These are phyloP conservation scores for Fulvia fulva DNA, from an alignment of 2,329 filamentous ascomycete genomes.

Conservation along the genomic window DNA sequence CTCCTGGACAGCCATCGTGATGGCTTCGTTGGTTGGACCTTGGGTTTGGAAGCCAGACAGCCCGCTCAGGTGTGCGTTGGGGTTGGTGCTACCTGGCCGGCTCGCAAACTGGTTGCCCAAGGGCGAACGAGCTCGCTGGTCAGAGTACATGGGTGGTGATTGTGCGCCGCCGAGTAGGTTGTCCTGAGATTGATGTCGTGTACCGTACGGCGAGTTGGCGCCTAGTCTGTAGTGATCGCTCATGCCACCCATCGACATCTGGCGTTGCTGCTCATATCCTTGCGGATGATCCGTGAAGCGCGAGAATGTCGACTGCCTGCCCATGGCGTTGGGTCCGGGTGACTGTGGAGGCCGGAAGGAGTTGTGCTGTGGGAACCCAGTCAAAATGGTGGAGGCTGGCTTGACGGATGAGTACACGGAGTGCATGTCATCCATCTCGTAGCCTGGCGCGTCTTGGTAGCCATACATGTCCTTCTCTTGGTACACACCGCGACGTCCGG, in stretches of 20 bases:
- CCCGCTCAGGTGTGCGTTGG: constrained; percentile 24
- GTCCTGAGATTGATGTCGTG: constrained; percentile 32
- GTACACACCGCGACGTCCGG: constrained; percentile 70
- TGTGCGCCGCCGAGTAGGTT: constrained; percentile 35
- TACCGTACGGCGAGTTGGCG: constrained; percentile 37
- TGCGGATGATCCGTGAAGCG: constrained; percentile 61
- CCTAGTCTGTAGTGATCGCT: constrained; percentile 38
- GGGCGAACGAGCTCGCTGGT: constrained; percentile 23
- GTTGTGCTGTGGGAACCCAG: constrained; percentile 64
- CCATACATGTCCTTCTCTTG: constrained; percentile 26
- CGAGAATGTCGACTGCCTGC: constrained; percentile 70
- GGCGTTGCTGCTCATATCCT: constrained; percentile 44
- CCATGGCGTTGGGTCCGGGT: constrained; percentile 63
- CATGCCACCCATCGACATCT: constrained; percentile 59
- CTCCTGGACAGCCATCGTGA: constrained; percentile 77
- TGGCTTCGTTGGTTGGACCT: constrained; percentile 73
- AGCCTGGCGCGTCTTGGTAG: constrained; percentile 47
- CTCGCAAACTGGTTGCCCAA: constrained; percentile 27
- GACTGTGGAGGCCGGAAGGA: constrained; percentile 67
- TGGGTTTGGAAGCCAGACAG: constrained; percentile 57
- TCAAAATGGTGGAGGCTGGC: constrained; percentile 78
- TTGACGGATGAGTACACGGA: constrained; percentile 92
- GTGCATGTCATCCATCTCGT: constrained; percentile 97
- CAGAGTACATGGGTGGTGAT: constrained; percentile 28
- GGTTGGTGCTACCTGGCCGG: constrained; percentile 27